Percentiles rank a stretch among this genome's conserved stretches.
phyloP scores from a whole-genome alignment of 345 rosid genomes.

The Crucihimalaya himalaica region DNA sequence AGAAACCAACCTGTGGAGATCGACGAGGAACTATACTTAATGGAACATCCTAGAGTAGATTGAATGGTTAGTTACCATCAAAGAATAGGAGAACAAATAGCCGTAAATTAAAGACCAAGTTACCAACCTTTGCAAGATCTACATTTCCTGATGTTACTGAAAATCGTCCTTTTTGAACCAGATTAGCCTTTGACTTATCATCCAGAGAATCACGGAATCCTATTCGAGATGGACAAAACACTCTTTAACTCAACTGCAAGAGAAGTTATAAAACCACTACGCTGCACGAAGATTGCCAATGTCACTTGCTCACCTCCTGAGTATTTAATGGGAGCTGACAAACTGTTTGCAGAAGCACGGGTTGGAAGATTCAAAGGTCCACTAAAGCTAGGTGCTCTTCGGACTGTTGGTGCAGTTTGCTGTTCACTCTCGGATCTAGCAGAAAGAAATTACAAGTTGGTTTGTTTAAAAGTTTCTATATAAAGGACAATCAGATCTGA shows the following conservation, averaged over 20 bases:
- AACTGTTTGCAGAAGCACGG: slow-evolving; percentile 96
- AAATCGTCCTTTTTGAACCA: slow-evolving; percentile 96
- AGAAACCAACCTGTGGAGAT: slow-evolving; percentile 74
- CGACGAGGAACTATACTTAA: slow-evolving; percentile 75
- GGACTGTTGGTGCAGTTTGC: slow-evolving; percentile 36
- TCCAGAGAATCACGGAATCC: slow-evolving; percentile 94
- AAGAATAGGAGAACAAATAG: slow-evolving; percentile 15
- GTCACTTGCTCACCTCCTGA: slow-evolving; percentile 67
- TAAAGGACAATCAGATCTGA: slow-evolving; percentile 18
- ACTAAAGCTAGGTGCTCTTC: slow-evolving; percentile 88
- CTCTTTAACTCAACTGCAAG: not conserved
- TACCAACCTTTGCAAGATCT: slow-evolving; percentile 76
- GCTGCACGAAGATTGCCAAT: slow-evolving; percentile 15
- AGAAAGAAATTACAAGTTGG: not conserved
- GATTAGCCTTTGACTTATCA: slow-evolving; percentile 86
- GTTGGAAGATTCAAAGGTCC: slow-evolving; percentile 95
- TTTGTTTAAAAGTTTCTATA: not conserved
- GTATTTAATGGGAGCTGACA: slow-evolving; percentile 95
- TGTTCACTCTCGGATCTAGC: slow-evolving; percentile 69
- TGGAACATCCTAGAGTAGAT: slow-evolving; percentile 80
- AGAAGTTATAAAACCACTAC: not conserved
- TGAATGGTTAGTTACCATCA: slow-evolving; percentile 49
- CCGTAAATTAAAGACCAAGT: slow-evolving; percentile 38
- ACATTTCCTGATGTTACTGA: slow-evolving; percentile 97
- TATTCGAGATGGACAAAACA: slow-evolving; percentile 37